These are phyloP conservation scores for Colletotrichum destructivum DNA, from an alignment of 2,329 filamentous ascomycete species.

Conservation along the genomic window DNA sequence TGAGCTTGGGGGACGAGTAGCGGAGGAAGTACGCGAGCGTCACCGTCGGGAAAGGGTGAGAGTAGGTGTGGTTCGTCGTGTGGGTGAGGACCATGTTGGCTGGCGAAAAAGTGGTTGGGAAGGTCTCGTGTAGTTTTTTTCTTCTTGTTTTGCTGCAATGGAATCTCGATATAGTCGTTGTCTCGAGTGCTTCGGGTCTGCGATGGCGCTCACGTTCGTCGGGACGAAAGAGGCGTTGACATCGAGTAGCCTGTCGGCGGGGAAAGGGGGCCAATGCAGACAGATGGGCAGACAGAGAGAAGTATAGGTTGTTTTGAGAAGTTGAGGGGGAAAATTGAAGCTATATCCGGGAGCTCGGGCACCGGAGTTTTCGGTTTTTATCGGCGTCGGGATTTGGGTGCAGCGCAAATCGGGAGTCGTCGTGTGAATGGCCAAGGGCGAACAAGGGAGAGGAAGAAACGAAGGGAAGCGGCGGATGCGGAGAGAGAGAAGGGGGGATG, in stretches of 20 bases:
- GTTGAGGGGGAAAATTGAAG: constrained; percentile 15
- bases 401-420: constrained; percentile 1
- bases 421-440: not conserved
- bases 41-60: constrained; percentile 87
- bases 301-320: constrained; percentile 7
- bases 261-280: constrained; percentile 15
- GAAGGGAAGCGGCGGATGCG: not conserved
- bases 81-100: constrained; percentile 74
- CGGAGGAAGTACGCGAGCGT: constrained; percentile 92
- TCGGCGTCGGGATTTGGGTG: constrained; percentile 17
- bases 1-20: constrained; percentile 79
- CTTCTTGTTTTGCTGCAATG: not conserved
- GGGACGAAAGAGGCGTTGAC: constrained; percentile 26
- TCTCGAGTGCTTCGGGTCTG: constrained; percentile 5
- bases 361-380: constrained; percentile 23
- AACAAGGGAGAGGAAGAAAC: not conserved
- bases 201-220: constrained; percentile 36
- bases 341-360: constrained; percentile 36
- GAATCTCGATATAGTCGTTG: not conserved
- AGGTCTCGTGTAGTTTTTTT: too few relatives aligned
- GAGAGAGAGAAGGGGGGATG: constrained; percentile 6
- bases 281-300: not conserved
- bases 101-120: not conserved
- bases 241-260: constrained; percentile 25
- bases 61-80: constrained; percentile 79